Conservation (phyloP, 2,329 filamentous ascomycete species). For the Ophiostoma quercus region DNA sequence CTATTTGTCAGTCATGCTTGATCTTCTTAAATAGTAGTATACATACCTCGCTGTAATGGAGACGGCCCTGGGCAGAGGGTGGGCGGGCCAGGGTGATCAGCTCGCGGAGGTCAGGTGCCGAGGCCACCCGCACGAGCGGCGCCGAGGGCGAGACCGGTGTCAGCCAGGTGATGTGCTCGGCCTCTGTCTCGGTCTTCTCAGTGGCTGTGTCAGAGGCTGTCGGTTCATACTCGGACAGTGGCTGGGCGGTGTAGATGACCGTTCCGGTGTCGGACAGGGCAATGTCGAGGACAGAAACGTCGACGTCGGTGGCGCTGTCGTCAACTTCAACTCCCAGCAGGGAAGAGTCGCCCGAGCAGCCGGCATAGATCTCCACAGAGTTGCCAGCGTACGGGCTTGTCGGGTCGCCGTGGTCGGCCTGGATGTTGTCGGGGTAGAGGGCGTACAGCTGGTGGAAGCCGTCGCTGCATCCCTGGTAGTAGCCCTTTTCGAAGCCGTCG, state of each 20-base stretch:
- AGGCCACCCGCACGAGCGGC: conserved; percentile 18
- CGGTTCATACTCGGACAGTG: neutral
- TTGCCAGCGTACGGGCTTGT: neutral
- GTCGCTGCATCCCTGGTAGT: neutral
- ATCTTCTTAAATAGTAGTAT: neutral
- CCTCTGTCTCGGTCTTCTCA: neutral
- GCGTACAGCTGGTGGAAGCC: neutral
- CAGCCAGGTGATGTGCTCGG: neutral
- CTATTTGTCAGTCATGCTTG: neutral
- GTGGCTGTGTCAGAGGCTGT: conserved; percentile 3
- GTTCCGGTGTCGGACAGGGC: neutral
- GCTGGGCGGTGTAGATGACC: neutral
- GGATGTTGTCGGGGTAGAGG: neutral
- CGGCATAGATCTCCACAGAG: neutral
- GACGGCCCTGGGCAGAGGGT: neutral
- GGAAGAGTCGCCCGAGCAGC: neutral
- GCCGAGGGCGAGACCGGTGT: neutral
- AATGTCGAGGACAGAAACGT: neutral
- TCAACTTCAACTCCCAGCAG: neutral
- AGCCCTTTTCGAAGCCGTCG: neutral
- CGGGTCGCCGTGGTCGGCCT: neutral
- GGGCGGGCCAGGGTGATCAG: neutral
- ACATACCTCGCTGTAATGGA: neutral
- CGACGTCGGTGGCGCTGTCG: neutral
- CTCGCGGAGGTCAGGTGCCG: conserved; percentile 9